phyloP scores from a whole-genome alignment of 1,284 basidiomycete genomes.

The Fomitopsis betulina region DNA sequence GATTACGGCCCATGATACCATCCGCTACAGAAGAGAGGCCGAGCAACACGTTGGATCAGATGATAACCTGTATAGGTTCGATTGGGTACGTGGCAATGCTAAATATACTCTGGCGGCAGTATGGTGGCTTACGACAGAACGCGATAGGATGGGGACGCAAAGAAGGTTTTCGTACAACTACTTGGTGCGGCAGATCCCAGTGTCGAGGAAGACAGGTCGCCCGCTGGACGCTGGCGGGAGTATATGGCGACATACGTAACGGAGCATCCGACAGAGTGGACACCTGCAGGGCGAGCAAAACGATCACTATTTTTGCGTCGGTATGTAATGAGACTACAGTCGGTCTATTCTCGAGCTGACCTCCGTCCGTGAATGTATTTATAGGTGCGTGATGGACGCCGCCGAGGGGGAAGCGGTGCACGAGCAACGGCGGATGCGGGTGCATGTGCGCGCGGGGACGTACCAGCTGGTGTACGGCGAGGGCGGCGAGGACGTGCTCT shows the following conservation, averaged over 20 bases:
- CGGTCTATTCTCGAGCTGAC: conserved; percentile 14
- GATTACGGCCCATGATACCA: conserved; percentile 72
- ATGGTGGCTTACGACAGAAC: not conserved
- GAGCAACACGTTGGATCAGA: conserved; percentile 84
- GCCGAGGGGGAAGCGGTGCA: conserved; percentile 22
- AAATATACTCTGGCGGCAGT: not conserved
- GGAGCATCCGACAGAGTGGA: conserved; percentile 67
- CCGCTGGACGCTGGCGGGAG: conserved; percentile 68
- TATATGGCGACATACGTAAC: conserved; percentile 87
- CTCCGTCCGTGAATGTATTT: conserved; percentile 27
- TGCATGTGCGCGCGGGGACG: conserved; percentile 60
- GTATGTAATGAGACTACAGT: conserved; percentile 13
- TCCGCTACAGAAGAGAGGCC: conserved; percentile 88
- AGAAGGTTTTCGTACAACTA: conserved; percentile 73
- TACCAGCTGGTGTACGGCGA: conserved; percentile 77
- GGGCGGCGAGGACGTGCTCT: conserved; percentile 51
- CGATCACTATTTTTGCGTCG: conserved; percentile 25
- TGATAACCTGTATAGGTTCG: conserved; percentile 88
- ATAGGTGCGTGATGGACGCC: conserved; percentile 32
- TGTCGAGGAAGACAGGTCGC: conserved; percentile 43
- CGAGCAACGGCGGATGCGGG: conserved; percentile 36
- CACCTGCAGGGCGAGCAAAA: conserved; percentile 40
- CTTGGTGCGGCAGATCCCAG: conserved; percentile 81
- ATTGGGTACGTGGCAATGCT: conserved; percentile 67
- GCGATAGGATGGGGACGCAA: conserved; percentile 53